These are phyloP conservation scores for Clarireedia hainanense DNA, from an alignment of 2,329 filamentous ascomycete genomes.

Conservation along the genomic window DNA sequence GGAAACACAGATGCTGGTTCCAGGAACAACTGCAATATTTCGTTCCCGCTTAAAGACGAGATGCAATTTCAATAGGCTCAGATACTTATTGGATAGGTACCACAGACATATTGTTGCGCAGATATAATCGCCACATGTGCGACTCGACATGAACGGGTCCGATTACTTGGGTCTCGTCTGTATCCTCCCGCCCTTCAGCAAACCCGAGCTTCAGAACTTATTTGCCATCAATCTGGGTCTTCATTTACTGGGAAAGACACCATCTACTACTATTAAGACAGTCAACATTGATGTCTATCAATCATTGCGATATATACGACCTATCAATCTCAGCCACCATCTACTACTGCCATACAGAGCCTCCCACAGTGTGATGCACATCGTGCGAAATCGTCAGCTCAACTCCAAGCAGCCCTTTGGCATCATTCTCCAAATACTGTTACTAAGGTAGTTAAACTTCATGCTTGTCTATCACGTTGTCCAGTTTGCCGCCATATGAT, in stretches of 20 bases:
- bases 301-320: neutral
- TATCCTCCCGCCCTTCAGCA: neutral
- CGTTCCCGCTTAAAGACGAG: neutral
- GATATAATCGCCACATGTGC: conserved; percentile 7
- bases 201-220: neutral
- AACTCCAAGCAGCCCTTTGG: neutral
- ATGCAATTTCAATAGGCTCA: neutral
- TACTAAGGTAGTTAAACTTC: neutral
- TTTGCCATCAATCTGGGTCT: neutral
- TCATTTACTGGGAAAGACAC: neutral
- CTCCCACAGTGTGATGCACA: neutral
- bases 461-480: neutral
- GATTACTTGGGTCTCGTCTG: conserved; percentile 6
- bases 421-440: neutral
- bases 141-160: conserved; percentile 4
- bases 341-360: neutral
- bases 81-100: neutral
- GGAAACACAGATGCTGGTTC: neutral
- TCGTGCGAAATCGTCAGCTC: neutral
- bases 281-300: conserved; percentile 5
- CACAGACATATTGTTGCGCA: conserved; percentile 1
- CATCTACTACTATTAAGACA: neutral
- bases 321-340: neutral
- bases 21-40: neutral
- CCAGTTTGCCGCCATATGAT: neutral